Evolutionary conservation across 352 stramenopile species (phyloP).

Genomic region (Globisporangium splendens): DNA sequence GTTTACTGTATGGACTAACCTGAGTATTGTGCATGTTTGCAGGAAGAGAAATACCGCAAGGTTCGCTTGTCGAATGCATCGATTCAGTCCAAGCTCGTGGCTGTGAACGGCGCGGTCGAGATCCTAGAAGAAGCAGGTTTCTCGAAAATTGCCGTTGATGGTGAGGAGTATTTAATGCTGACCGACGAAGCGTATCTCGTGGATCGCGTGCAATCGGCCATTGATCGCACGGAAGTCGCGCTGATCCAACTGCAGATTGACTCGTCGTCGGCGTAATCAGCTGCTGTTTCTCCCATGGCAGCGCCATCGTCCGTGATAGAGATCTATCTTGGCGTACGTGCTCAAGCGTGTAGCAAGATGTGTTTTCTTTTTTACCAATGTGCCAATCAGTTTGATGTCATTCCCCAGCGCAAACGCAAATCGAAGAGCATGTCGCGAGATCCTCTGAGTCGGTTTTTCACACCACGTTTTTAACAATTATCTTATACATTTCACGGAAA

Average conservation of each 20-base stretch:
- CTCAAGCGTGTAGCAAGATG: no score
- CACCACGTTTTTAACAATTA: no score
- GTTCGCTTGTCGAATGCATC: constrained; percentile 52
- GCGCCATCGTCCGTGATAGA: no score
- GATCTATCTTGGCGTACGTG: no score
- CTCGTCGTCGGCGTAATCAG: constrained; percentile 20
- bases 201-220: constrained; percentile 46
- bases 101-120: constrained; percentile 48
- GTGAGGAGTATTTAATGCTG: constrained; percentile 59
- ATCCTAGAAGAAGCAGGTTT: constrained; percentile 63
- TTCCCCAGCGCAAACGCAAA: no score
- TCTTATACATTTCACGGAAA: no score
- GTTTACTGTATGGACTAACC: no score
- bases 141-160: constrained; percentile 29
- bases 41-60: constrained; percentile 75
- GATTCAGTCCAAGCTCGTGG: constrained; percentile 66
- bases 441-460: no score
- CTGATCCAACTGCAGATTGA: constrained; percentile 67
- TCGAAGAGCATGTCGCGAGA: no score
- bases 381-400: no score
- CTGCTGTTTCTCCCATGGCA: no score
- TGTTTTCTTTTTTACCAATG: no score
- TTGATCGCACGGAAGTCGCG: constrained; percentile 63
- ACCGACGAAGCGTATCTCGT: constrained; percentile 26
- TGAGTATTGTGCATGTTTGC: not conserved